Base-by-base conservation (phyloP, 2,329 filamentous ascomycete genomes). In the Diaporthe amygdali region DNA sequence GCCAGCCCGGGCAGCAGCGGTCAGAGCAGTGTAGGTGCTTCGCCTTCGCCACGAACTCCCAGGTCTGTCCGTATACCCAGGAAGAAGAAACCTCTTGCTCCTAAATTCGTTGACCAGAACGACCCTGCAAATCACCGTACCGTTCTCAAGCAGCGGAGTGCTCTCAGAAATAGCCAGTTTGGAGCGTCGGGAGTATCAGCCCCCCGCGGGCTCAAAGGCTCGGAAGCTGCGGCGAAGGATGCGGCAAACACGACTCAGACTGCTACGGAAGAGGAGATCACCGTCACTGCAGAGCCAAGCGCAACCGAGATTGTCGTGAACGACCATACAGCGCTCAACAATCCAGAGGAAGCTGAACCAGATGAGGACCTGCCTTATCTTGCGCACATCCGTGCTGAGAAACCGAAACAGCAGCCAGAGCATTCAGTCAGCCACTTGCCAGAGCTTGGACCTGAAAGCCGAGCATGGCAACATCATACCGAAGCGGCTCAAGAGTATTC, bases 361-460 rank as follows among this genome's bases (percentile, higher is more conserved):
- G 69, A 73, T 4, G 71, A 69, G 37, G 56, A 71, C 12, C 22
- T 73, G 39, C 71, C 71, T 54, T 73, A 73, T 41, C 71, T 73
- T 32, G 70, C 54, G 39, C 71, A 73, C 34, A 59, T 73, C 27
- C 69, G 55, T 25, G 47, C 49, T 41, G 46, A 20, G 37, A 41
- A 30, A 17, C 22, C 69, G 30, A 64, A 54, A 49, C 22, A 25
- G n/a, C 41, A 63, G 59, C 56, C 41, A 30, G 37, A 5, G 8
- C 17, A 20, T 15, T 41, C 52, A 49, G 44, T 17, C 34, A 15
- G 22, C 4, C 49, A 56, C 41, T 10, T 32, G 44, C 46, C 27
- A 32, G n/a, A 25, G 2, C 6, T n/a, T 32, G 34, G 34, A 49
- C 14, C 44, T 15, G 41, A 3, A 17, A 9, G 12, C 8, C 37